A percentile compares a stretch with the other conserved stretches of the same genome.
Conservation (phyloP, 2,329 filamentous ascomycete genomes). For the Fonsecaea monophora region DNA sequence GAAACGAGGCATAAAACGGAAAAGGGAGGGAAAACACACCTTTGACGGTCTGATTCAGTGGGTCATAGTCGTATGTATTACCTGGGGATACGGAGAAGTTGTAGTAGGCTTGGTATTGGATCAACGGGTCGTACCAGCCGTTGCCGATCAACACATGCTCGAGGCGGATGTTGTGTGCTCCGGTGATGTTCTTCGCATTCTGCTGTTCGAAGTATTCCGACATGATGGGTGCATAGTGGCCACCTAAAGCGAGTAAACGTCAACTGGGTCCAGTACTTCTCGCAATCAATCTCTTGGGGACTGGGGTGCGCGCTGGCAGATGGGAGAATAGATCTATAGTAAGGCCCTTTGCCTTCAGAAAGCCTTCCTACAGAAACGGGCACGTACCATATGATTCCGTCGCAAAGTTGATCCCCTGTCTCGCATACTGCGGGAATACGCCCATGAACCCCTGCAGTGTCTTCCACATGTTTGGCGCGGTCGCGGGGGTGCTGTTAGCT, state of each 20-base stretch:
- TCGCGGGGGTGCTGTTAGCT: conserved; percentile 38
- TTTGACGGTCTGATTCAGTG: conserved; percentile 43
- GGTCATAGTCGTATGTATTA: conserved; percentile 47
- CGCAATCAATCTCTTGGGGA: background rate
- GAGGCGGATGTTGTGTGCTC: conserved; percentile 41
- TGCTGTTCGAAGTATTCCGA: conserved; percentile 48
- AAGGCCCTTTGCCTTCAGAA: background rate
- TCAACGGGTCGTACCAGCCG: conserved; percentile 48
- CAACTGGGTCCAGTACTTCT: background rate
- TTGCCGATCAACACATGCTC: conserved; percentile 49
- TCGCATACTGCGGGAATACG: conserved; percentile 40
- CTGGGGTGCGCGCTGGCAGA: background rate
- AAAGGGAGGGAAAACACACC: conserved; percentile 41
- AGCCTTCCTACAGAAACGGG: background rate
- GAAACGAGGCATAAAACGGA: background rate
- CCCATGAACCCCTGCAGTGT: conserved; percentile 41
- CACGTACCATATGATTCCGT: conserved; percentile 54
- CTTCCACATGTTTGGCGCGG: conserved; percentile 41
- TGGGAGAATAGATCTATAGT: background rate
- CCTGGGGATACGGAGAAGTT: conserved; percentile 48
- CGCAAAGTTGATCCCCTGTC: conserved; percentile 60
- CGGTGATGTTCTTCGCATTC: conserved; percentile 42
- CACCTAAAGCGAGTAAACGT: conserved; percentile 47
- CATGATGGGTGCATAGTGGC: conserved; percentile 65
- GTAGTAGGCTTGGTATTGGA: conserved; percentile 50